These are phyloP conservation scores for Aspergillus olivimuriae DNA, from an alignment of 495 filamentous ascomycete species.

Conservation along the genomic window DNA sequence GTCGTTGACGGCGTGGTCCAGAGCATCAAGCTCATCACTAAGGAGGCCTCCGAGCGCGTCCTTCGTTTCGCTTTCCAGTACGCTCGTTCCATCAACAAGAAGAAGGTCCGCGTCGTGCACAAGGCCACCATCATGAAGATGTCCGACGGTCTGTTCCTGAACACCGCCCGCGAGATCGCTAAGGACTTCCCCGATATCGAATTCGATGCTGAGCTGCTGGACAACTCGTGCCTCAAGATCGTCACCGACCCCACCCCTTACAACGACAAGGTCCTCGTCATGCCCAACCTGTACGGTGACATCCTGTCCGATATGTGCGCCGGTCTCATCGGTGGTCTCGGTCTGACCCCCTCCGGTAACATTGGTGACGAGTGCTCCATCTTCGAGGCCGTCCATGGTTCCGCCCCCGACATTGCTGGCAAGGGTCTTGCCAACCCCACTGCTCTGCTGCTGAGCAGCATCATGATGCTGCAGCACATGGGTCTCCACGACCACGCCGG, in stretches of 20 bases:
- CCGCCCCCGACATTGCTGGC: constrained; percentile 94
- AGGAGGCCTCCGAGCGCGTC: constrained; percentile 87
- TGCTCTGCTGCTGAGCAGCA: constrained; percentile 79
- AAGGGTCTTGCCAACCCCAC: constrained; percentile 94
- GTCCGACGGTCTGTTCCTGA: constrained; percentile 96
- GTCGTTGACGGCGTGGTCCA: constrained; percentile 97
- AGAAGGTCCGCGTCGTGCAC: constrained; percentile 95
- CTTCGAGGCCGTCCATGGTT: constrained; percentile 99
- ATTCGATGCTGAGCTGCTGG: constrained; percentile 93
- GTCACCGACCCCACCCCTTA: constrained; percentile 89
- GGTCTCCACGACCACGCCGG: constrained; percentile 75
- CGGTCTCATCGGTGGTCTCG: constrained; percentile 94
- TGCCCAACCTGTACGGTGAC: constrained; percentile 99
- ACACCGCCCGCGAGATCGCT: constrained; percentile 70
- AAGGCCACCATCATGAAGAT: constrained; percentile 99
- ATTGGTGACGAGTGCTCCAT: constrained; percentile 99
- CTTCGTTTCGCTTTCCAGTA: constrained; percentile 97
- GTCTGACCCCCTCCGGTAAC: constrained; percentile 94
- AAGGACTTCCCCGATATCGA: constrained; percentile 93
- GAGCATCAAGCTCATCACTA: constrained; percentile 98
- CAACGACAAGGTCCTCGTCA: constrained; percentile 98
- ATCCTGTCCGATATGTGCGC: constrained; percentile 99
- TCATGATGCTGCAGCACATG: constrained; percentile 99
- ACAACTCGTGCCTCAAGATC: constrained; percentile 99
- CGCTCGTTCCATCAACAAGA: constrained; percentile 81